Evolutionary conservation across 106 monocot genomes (phyloP).

Genomic region (Vanilla planifolia): DNA sequence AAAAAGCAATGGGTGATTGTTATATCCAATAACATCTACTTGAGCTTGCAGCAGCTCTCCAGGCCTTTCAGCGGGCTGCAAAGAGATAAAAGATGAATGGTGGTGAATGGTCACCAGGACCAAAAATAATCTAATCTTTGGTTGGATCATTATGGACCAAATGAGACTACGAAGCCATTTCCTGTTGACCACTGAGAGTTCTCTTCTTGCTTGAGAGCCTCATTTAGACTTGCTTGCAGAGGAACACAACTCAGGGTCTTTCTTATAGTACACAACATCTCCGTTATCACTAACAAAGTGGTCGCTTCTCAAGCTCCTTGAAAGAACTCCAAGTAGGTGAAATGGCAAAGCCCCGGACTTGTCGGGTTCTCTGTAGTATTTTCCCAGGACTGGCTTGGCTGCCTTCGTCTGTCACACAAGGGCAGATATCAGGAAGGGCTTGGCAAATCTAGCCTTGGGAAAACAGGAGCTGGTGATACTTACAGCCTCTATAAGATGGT

Average conservation of each 20-base stretch:
- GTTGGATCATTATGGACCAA: too few species aligned
- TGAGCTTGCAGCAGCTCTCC: neutral
- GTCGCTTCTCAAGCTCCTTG: constrained; percentile 57
- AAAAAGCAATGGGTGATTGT: too few species aligned
- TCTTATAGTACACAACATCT: constrained; percentile 78
- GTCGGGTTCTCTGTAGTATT: constrained; percentile 81
- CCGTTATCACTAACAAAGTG: constrained; percentile 74
- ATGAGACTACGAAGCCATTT: neutral
- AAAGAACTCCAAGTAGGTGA: constrained; percentile 45
- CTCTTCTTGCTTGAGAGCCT: neutral
- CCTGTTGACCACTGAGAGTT: too few species aligned
- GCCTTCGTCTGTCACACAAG: constrained; percentile 52
- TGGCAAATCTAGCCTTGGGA: neutral
- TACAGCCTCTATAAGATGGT: constrained; percentile 79
- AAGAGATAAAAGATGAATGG: neutral
- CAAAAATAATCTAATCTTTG: neutral
- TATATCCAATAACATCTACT: constrained; percentile 2
- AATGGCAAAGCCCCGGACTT: constrained; percentile 69
- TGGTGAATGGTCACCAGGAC: neutral
- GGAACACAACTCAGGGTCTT: constrained; percentile 27
- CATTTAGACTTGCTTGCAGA: neutral
- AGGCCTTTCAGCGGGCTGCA: neutral
- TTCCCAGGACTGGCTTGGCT: constrained; percentile 67
- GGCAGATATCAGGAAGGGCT: neutral
- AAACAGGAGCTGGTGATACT: constrained; percentile 11